Base-by-base conservation (phyloP, 352 stramenopile genomes). In the Pythium graminicola region DNA sequence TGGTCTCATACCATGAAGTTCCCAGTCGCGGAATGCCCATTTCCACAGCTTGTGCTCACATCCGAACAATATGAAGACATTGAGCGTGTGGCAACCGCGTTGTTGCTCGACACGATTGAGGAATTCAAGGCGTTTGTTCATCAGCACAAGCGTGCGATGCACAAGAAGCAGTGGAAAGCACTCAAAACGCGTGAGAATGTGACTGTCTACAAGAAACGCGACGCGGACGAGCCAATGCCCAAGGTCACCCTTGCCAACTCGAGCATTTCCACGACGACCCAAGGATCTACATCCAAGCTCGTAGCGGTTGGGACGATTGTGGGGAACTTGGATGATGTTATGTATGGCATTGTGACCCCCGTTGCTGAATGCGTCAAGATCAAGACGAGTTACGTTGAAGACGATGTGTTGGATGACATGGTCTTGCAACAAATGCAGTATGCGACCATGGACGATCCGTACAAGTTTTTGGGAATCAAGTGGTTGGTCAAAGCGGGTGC, bases 381-480 rank as follows among this genome's bases (percentile, higher is more conserved):
- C 35, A 44, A 44, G 1, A 38, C 48, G 35, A 46, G 16, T 2
- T 54, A 54, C 48, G 8, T 54, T 3, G 33, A 54, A 6, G 38
- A 54, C 35, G 48, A 54, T 11, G 26, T 54, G 16, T n/a, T 54
- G 20, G 48, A 86, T 44, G 67, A 54, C 29, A 66, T 72, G 31
- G 64, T 74, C 16, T 45, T 86, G 24, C 69, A 65, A 33, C 49
- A 72, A 48, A 65, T 88, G 33, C 65, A 63, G 6, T 55, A 59
- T 0, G 65, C 74, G 33, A 83, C 71, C 0, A 32, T 39, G 6
- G 19, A 56, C 8, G 43, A 66, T 19, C 62, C 62, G 40, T 70
- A 54, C 41, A 39, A 43, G 11, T 66, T 57, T 20, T 16, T 66
- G 1, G 57, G 45, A 0, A 19, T 70, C 51, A 70, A 70, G 53